These are phyloP conservation scores for Balakata baccata DNA, from an alignment of 345 rosid genomes.

Conservation along the genomic window DNA sequence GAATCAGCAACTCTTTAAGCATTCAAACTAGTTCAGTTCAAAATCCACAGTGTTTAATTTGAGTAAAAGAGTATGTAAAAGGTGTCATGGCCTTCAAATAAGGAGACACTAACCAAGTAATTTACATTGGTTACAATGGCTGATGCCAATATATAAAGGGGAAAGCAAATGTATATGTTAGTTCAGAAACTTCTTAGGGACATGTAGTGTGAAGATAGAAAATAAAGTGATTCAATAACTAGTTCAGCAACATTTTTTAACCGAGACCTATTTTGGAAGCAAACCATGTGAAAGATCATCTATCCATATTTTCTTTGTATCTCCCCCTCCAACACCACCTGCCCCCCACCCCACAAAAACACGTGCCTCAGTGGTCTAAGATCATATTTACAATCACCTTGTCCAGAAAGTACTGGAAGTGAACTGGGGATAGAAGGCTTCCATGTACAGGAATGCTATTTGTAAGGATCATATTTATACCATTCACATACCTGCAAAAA, in stretches of 20 bases:
- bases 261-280: conserved; percentile 1
- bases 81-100: background rate
- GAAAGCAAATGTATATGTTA: background rate
- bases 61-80: background rate
- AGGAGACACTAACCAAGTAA: background rate
- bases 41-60: background rate
- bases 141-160: background rate
- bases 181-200: background rate
- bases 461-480: conserved; percentile 53
- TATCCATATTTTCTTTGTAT: background rate
- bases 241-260: conserved; percentile 1
- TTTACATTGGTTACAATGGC: background rate
- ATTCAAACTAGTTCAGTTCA: background rate
- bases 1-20: conserved; percentile 4
- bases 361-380: background rate
- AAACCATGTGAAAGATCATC: conserved; percentile 2
- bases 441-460: conserved; percentile 64
- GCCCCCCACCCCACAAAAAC: no score
- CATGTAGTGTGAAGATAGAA: background rate
- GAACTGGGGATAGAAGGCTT: conserved; percentile 59
- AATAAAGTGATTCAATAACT: no score
- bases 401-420: conserved; percentile 79
- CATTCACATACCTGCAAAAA: conserved; percentile 67
- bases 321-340: background rate
- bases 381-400: conserved; percentile 40